Evolutionary conservation across 495 filamentous ascomycete genomes (phyloP), one percentile per base, ranked within the genome.

Genomic region (Aspergillus campestris): DNA sequence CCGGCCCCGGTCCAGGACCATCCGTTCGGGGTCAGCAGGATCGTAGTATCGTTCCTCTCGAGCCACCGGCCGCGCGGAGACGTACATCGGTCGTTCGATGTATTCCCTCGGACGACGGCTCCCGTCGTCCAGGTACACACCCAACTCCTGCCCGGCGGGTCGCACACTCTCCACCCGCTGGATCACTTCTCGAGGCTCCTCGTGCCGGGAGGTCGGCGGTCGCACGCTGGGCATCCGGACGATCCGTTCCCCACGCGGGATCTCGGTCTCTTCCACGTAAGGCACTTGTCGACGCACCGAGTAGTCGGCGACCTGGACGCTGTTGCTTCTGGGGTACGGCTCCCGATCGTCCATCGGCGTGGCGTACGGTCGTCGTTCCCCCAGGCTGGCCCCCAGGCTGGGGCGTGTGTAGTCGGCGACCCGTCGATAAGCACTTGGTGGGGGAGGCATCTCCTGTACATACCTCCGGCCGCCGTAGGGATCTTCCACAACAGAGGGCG

Each of bases 181-280:
- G 33, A 69, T 49, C 14, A 67, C 58, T 42, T 73, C 70, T 47
- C 63, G 66, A 14, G 64, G 65, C 30, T 71, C 56, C 47, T 83
- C 78, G 50, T 84, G 83, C 31, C 76, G 74, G 28, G 69, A 47
- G 29, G 62, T 52, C 35, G 70, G 68, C 3, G 81, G 81, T 41
- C 78, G 74, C 14, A 80, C 75, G 57, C 80, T 84, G 7, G 72
- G 50, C 28, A 77, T 66, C 44, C 80, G 66, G 18, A 80, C 53
- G n/a, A 78, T 56, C 41, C 77, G 74, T 32, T 81, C 77, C 12
- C 18, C 18, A 24, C 72, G 67, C 9, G 76, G 63, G 6, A 65
- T 33, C 29, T 73, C 69, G 10, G 56, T 50, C 41, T 76, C 71
- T 40, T 74, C 70, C 38, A 69, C 55, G 42, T 69, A 69, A 14